A percentile compares a stretch with the other conserved stretches of the same genome.
These are phyloP conservation scores for Cornus controversa DNA, from an alignment of 148 eudicot species.

Conservation along the genomic window DNA sequence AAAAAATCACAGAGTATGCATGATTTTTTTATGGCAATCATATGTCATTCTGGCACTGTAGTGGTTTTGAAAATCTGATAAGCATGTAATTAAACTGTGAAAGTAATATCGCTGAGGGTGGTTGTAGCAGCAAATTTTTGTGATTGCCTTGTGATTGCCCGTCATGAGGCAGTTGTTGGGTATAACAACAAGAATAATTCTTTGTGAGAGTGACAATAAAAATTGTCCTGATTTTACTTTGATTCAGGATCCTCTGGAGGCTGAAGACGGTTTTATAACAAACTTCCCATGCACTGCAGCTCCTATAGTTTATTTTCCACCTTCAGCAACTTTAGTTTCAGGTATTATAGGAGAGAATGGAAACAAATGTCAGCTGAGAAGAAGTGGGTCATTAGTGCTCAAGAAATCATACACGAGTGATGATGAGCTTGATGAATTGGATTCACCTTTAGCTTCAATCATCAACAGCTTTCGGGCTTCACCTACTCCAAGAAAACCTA, in stretches of 20 bases:
- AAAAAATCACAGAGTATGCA: background rate
- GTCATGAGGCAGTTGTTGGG: no score
- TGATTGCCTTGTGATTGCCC: no score
- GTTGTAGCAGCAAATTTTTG: no score
- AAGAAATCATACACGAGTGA: constrained; percentile 85
- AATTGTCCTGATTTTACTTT: background rate
- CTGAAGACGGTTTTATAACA: constrained; percentile 35
- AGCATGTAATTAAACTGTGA: no score
- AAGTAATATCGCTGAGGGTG: no score
- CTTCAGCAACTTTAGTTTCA: constrained; percentile 49
- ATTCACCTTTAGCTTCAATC: constrained; percentile 57
- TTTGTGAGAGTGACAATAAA: no score
- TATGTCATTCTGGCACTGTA: background rate
- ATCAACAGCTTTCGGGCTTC: constrained; percentile 24
- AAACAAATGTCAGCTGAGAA: constrained; percentile 44
- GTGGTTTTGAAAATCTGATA: no score
- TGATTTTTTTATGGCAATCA: background rate
- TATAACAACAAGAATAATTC: no score
- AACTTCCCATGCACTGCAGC: constrained; percentile 66
- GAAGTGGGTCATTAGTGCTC: constrained; percentile 61
- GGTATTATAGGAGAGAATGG: constrained; percentile 39
- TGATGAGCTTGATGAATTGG: constrained; percentile 78
- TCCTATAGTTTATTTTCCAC: constrained; percentile 55
- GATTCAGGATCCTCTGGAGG: constrained; percentile 46
- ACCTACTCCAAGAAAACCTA: constrained; percentile 29